Conservation (phyloP, 306 rosid genomes). For the Pterocarpus santalinus region DNA sequence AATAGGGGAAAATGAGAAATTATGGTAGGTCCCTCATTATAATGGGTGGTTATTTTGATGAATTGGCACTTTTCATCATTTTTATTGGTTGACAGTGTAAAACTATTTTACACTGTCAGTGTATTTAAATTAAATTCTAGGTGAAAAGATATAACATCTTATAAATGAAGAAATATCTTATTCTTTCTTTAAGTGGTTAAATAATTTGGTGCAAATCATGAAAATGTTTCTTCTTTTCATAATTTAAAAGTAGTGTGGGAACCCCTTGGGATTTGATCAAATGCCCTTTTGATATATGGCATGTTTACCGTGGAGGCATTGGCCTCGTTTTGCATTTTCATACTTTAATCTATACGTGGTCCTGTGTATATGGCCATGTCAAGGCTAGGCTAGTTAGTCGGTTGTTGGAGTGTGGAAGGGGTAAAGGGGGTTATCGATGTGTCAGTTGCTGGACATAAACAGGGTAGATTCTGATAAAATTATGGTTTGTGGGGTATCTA, state of each 20-base stretch:
- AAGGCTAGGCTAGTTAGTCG: neutral
- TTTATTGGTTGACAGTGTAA: no score
- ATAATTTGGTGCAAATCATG: neutral
- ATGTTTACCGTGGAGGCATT: neutral
- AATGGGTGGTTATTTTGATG: no score
- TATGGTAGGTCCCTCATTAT: no score
- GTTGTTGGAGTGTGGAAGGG: neutral
- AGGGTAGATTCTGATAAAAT: neutral
- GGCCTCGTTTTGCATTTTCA: neutral
- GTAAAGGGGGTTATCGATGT: neutral
- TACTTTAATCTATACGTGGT: neutral
- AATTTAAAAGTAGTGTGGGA: neutral
- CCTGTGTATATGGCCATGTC: neutral
- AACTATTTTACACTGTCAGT: no score
- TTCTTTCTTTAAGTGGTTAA: neutral
- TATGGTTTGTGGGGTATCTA: neutral
- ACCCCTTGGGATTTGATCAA: neutral
- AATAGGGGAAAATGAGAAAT: no score
- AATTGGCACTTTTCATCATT: no score
- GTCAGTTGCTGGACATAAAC: neutral
- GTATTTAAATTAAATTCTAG: no score
- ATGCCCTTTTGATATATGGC: neutral
- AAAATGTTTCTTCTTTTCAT: neutral
- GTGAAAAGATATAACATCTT: neutral
- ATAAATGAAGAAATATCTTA: neutral